Percentiles rank a stretch among this genome's conserved stretches.
Conservation (phyloP, 169 alveolate species). For the Amoebophrya sp. region DNA sequence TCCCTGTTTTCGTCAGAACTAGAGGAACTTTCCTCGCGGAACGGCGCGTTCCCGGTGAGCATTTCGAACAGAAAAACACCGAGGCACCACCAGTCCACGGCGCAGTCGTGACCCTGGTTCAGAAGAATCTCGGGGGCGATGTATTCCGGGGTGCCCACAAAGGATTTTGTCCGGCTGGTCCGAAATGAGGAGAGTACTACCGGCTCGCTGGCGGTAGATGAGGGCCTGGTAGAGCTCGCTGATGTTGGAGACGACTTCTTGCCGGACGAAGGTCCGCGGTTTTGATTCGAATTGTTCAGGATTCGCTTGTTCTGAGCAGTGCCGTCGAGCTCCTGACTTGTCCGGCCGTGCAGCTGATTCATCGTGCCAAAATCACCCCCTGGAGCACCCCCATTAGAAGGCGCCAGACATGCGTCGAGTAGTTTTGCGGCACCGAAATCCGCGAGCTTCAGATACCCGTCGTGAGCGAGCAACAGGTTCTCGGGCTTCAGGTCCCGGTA, state of each 20-base stretch:
- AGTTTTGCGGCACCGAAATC: slow-evolving; percentile 99
- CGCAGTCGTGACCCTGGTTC: slow-evolving; percentile 85
- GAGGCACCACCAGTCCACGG: slow-evolving; percentile 99
- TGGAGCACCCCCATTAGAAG: too few species aligned
- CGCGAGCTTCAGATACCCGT: slow-evolving; percentile 94
- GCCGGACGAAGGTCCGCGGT: too few species aligned
- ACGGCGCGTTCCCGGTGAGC: slow-evolving; percentile 96
- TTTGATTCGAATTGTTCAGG: background rate
- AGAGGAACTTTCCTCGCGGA: slow-evolving; percentile 92
- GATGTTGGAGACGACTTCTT: too few species aligned
- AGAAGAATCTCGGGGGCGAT: slow-evolving; percentile 97
- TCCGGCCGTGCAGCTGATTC: too few species aligned
- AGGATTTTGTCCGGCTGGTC: slow-evolving; percentile 86
- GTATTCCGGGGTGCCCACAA: slow-evolving; percentile 99
- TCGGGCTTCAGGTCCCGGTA: slow-evolving; percentile 91
- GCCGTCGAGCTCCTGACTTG: background rate
- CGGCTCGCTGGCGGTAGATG: too few species aligned
- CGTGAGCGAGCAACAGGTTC: slow-evolving; percentile 87
- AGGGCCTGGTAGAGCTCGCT: too few species aligned
- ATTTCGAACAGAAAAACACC: slow-evolving; percentile 90
- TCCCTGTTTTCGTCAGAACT: too few species aligned
- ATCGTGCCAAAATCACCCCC: too few species aligned
- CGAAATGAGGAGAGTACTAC: too few species aligned
- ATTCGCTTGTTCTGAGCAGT: background rate
- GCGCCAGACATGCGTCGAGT: too few species aligned